Evolutionary conservation across 768 basidiomycete species (phyloP), one percentile per base, ranked within the genome.

Genomic region (Pisolithus albus): DNA sequence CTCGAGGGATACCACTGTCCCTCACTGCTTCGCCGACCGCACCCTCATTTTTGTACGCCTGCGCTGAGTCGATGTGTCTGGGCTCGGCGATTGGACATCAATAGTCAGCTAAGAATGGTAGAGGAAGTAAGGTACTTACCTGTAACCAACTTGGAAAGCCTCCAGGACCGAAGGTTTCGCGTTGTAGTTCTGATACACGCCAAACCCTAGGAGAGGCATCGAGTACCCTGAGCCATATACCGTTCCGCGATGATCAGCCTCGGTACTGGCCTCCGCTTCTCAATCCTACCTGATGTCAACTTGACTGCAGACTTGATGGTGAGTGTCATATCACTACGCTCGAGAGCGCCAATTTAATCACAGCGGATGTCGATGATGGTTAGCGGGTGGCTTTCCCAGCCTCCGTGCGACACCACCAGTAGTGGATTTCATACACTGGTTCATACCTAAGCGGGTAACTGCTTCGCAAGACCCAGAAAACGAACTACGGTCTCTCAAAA

Each of bases 61-160:
- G 83, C 1, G 88, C 88, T 1, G 84, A 78, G 64, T 90, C 88
- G 40, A 89, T 70, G 52, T 87, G 88, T 50, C 87, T 86, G 50
- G 4, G 39, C 42, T n/a, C 40, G n/a, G 34, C 34, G 8, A 19
- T 23, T 26, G 37, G 5, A 42, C 47, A 23, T 11, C 15, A 19
- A 18, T 36, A 10, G 21, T 18, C 30, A 28, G 21, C 24, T 13
- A n/a, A 34, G 23, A 44, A 11, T 42, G 9, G 50, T 45, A 23
- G 39, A 44, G 36, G 23, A 15, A 7, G 19, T 23, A 4, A 23
- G 21, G 21, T 23, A 19, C 61, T 49, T 53, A 79, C 82, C 77
- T 72, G 62, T 87, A 88, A n/a, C 87, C 87, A 19, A 72, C 76
- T 53, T 73, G 71, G 59, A 89, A 68, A 2, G 87, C 86, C 46